Evolutionary conservation across 2,329 filamentous ascomycete genomes (phyloP), one percentile per base, ranked within the genome.

Genomic region (Penicillium decumbens): DNA sequence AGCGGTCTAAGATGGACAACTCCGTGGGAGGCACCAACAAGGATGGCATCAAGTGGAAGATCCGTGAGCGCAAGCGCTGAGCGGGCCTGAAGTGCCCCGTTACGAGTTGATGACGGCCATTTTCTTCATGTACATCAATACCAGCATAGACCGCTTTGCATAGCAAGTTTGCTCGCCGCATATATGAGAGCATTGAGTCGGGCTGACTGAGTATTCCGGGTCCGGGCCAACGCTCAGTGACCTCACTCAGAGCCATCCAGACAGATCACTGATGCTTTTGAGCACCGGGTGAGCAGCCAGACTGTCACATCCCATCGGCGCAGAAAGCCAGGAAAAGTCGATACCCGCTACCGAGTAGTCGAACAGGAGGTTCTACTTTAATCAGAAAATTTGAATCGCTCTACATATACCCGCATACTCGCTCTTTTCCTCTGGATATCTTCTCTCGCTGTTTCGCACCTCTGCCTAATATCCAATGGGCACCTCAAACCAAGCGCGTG

Each of bases 21-120:
- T 77, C 74, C 1, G 71, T 81, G 3, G 82, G 81, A 15, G 82
- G 82, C 0, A 74, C 79, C 46, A 85, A 84, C 67, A 84, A 84
- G 67, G 73, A 79, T 49, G 82, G 82, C 7, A 71, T 81, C 59
- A 84, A 82, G 60, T 85, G 81, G 75, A 85, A 84, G 72, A 72
- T 81, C 39, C 72, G 81, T 48, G 80, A 83, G 70, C 72, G 82
- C 57, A 84, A 83, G 73, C 73, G 75, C 60, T 83, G 49, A 70
- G 39, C 48, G 56, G 38, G 28, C 49, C 44, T 46, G 20, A 40
- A 42, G 23, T 18, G 32, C 35, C 42, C 43, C 46, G 43, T 58
- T 48, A 59, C 49, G 56, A 59, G 56, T 59, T 56, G 53, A 60
- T 57, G 57, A 60, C 51, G 50, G 25, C 40, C 27, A 38, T 43